A percentile compares a stretch with the other conserved stretches of the same genome.
These are phyloP conservation scores for Vitellaria paradoxa DNA, from an alignment of 179 eudicot species.

Conservation along the genomic window DNA sequence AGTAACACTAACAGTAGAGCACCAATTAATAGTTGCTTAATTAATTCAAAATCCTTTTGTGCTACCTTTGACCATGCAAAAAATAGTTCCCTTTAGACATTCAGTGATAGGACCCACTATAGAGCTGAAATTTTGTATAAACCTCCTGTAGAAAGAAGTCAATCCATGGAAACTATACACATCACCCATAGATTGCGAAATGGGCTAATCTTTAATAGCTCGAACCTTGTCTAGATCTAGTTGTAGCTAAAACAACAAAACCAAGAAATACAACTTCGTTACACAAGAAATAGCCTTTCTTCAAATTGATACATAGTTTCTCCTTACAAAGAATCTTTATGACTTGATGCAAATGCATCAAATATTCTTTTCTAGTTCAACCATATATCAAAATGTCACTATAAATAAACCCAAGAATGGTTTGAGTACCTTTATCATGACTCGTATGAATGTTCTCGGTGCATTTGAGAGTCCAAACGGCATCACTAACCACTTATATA, in stretches of 20 bases:
- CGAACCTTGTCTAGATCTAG: neutral
- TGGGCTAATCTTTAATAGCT: neutral
- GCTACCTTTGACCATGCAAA: neutral
- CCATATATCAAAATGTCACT: too few relatives aligned
- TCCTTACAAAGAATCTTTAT: too few relatives aligned
- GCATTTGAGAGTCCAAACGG: constrained; percentile 5
- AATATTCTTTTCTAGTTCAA: too few relatives aligned
- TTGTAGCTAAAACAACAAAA: neutral
- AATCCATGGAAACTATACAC: neutral
- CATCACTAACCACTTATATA: constrained; percentile 16
- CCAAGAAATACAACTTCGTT: neutral
- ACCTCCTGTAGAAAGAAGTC: neutral
- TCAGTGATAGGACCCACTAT: neutral
- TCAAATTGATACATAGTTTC: neutral
- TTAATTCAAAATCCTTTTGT: neutral
- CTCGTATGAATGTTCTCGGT: constrained; percentile 5
- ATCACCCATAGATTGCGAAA: neutral
- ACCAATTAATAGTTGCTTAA: neutral
- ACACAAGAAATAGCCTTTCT: neutral
- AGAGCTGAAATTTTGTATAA: neutral
- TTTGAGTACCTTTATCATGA: too few relatives aligned
- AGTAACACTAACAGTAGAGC: neutral
- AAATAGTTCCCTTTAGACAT: neutral
- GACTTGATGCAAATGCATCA: too few relatives aligned
- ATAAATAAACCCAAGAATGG: too few relatives aligned